Evolutionary conservation across 306 rosid species (phyloP), one percentile per base, ranked within the genome.

Genomic region (Cyclanthera cordifolia): DNA sequence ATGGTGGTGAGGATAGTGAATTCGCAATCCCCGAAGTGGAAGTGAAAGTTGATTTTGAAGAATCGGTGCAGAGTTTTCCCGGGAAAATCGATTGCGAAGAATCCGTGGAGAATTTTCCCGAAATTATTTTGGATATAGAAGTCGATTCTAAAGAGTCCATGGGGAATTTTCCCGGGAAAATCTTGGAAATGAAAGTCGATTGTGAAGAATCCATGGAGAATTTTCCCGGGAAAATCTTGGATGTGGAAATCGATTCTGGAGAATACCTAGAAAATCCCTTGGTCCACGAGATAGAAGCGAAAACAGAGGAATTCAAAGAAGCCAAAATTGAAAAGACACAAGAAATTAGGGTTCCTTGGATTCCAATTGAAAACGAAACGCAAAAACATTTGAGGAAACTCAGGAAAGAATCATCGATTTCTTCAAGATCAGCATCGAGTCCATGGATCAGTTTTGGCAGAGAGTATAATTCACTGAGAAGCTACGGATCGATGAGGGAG

Each of bases 401-500:
- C 2, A 19, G 24, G 2, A 52, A 55, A 71, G 67, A 55, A 20
- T 46, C 70, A 3, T 65, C 53, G 37, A 14, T 21, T 45, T 45
- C 54, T 23, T 45, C 70, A 24, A 43, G 30, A 23, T 43, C 70
- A 3, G 70, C 45, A 7, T 65, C 70, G 39, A 65, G 60, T 34
- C 66, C 51, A 25, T 69, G 70, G 56, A 74, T 72, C 41, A 64
- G 70, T 43, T 64, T 64, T 4, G 2, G 67, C 5, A 32, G 50
- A 61, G 68, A 61, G 49, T n/a, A 43, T 27, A 27, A 27, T 21
- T 13, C 70, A 6, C 61, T 52, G 8, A 65, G 51, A 53, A 70
- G 74, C 23, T 70, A 51, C 5, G 96, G 96, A 19, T 89, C 96
- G 25, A 86, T 86, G 96, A 88, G 94, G 76, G 86, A 74, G 55